phyloP scores from a whole-genome alignment of 148 eudicot species.

The Suaeda aralocaspica region DNA sequence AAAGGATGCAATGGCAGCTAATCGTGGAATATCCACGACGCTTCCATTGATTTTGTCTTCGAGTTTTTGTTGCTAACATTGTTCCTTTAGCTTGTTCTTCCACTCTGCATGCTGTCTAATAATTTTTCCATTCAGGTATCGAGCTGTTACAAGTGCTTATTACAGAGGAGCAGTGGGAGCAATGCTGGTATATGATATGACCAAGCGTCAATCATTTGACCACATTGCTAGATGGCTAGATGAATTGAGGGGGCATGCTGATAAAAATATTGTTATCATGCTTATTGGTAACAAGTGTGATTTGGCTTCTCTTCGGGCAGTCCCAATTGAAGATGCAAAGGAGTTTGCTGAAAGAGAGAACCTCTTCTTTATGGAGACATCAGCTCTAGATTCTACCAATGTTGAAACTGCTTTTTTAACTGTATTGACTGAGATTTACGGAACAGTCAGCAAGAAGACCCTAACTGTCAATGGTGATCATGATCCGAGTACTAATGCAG shows the following conservation, averaged over 20 bases:
- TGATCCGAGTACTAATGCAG: slow-evolving; percentile 20
- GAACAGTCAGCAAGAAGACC: slow-evolving; percentile 36
- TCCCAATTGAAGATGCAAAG: slow-evolving; percentile 36
- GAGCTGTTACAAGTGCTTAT: slow-evolving; percentile 45
- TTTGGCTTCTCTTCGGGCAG: slow-evolving; percentile 34
- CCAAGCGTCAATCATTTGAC: slow-evolving; percentile 39
- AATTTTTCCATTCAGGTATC: slow-evolving; percentile 26
- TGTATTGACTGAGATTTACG: slow-evolving; percentile 34
- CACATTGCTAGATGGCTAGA: slow-evolving; percentile 42
- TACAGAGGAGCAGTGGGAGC: slow-evolving; percentile 49
- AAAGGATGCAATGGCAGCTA: neutral
- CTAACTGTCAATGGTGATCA: slow-evolving; percentile 32
- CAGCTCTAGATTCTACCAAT: slow-evolving; percentile 37
- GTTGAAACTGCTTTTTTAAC: slow-evolving; percentile 37
- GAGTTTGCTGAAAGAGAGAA: slow-evolving; percentile 43
- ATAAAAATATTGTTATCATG: slow-evolving; percentile 35
- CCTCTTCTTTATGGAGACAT: slow-evolving; percentile 39
- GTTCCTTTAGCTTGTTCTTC: neutral
- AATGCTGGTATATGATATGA: slow-evolving; percentile 41
- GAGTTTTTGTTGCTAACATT: neutral
- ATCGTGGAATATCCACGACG: neutral
- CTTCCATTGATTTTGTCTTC: neutral
- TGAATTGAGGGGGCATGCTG: slow-evolving; percentile 34
- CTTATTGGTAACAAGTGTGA: slow-evolving; percentile 37
- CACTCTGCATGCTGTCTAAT: neutral